phyloP scores from a whole-genome alignment of 202 grass and related monocot species.

The Schoenoplectus tabernaemontani region DNA sequence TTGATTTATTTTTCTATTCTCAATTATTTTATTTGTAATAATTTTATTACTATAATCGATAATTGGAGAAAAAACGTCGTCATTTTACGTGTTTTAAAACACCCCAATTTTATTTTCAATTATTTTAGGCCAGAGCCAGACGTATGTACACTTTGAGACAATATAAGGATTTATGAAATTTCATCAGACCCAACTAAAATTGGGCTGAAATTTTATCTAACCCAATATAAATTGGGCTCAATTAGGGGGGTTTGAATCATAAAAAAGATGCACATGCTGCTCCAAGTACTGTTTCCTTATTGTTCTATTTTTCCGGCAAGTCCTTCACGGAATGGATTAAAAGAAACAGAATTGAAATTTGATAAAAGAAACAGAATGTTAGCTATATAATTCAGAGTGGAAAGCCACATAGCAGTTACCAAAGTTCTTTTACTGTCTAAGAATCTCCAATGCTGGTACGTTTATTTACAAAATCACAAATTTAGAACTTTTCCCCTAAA shows the following conservation, averaged over 20 bases:
- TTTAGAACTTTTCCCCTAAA: background rate
- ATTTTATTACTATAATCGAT: too few relatives aligned
- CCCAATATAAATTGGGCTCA: background rate
- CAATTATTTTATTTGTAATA: too few relatives aligned
- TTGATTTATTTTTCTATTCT: too few relatives aligned
- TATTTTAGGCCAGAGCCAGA: too few relatives aligned
- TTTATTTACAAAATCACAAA: background rate
- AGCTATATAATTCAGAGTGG: background rate
- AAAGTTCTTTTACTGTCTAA: background rate
- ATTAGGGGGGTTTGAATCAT: background rate
- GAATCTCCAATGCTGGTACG: background rate
- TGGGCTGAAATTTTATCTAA: background rate
- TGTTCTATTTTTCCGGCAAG: background rate
- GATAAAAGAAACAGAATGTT: background rate
- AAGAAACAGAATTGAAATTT: background rate
- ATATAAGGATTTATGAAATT: too few relatives aligned
- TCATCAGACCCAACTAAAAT: background rate
- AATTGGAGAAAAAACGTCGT: too few relatives aligned
- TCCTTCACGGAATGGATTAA: background rate
- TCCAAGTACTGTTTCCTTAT: background rate
- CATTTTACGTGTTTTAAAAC: too few relatives aligned
- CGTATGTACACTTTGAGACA: too few relatives aligned
- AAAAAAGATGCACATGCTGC: background rate
- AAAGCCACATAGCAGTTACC: background rate
- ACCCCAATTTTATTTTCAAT: too few relatives aligned